phyloP scores from a whole-genome alignment of 1,284 basidiomycete genomes.

The Rugosomyces carneus region DNA sequence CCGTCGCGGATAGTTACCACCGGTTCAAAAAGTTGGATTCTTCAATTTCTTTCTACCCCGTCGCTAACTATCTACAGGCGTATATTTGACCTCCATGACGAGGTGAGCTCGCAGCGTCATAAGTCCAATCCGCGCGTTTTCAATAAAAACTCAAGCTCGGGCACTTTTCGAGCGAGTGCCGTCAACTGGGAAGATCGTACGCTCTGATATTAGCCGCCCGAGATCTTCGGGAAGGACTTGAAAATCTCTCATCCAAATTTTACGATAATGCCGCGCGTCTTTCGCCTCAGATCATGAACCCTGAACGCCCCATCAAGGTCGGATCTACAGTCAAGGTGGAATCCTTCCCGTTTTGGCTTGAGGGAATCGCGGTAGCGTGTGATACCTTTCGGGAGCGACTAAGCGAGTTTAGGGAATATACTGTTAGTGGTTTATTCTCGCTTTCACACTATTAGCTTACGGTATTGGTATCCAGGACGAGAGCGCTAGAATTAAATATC shows the following conservation, averaged over 20 bases:
- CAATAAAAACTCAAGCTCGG: slow-evolving; percentile 9
- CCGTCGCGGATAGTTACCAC: not conserved
- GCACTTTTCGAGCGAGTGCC: slow-evolving; percentile 12
- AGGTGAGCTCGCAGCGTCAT: not conserved
- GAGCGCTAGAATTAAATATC: slow-evolving; percentile 9
- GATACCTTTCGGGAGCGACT: slow-evolving; percentile 11
- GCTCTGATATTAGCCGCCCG: slow-evolving; percentile 14
- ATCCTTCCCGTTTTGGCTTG: slow-evolving; percentile 7
- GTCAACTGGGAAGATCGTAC: slow-evolving; percentile 15
- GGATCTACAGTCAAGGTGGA: not conserved
- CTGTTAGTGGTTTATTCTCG: slow-evolving; percentile 8
- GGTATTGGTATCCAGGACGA: slow-evolving; percentile 11
- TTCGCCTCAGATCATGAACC: slow-evolving; percentile 1
- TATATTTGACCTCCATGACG: not conserved
- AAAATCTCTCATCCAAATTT: slow-evolving; percentile 10
- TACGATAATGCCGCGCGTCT: slow-evolving; percentile 11
- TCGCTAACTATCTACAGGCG: not conserved
- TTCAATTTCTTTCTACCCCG: not conserved
- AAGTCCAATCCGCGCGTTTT: not conserved
- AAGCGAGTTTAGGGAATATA: slow-evolving; percentile 16
- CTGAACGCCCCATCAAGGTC: not conserved
- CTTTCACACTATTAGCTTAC: not conserved
- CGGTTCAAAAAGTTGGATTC: not conserved
- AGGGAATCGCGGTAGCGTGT: slow-evolving; percentile 8
- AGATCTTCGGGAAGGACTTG: slow-evolving; percentile 12